These are phyloP conservation scores for Petunia secreta DNA, from an alignment of 257 asterid genomes.

Conservation along the genomic window DNA sequence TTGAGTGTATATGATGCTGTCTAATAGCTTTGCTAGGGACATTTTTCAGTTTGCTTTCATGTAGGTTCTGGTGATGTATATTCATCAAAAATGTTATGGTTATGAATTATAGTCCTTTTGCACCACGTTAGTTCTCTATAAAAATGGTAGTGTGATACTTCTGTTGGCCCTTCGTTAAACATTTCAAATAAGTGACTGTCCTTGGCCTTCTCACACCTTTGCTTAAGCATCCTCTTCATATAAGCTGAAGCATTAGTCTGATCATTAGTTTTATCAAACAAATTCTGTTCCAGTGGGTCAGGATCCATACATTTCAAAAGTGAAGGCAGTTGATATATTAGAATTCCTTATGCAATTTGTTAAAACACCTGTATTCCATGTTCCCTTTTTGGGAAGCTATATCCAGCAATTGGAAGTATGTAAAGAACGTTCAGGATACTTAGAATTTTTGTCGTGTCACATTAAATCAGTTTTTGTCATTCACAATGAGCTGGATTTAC, in stretches of 20 bases:
- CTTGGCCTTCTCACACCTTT: constrained; percentile 1
- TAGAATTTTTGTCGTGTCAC: not conserved
- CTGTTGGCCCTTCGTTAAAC: not conserved
- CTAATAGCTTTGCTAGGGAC: not conserved
- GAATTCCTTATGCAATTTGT: not conserved
- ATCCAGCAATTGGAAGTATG: constrained; percentile 1
- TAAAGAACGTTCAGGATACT: constrained; percentile 11
- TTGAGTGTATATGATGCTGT: no score
- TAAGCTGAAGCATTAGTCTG: constrained; percentile 8
- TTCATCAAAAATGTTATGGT: not conserved
- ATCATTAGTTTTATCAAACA: not conserved
- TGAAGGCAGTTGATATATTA: not conserved
- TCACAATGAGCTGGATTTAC: not conserved
- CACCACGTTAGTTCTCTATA: not conserved
- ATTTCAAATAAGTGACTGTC: not conserved
- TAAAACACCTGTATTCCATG: not conserved
- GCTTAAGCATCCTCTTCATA: not conserved
- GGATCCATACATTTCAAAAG: not conserved
- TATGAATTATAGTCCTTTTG: not conserved
- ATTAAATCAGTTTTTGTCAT: no score
- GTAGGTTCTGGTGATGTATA: constrained; percentile 9
- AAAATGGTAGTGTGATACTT: not conserved
- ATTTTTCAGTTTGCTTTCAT: not conserved
- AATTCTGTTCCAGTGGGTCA: not conserved
- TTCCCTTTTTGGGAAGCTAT: not conserved